These are phyloP conservation scores for Dothiorella sarmentorum DNA, from an alignment of 2,329 filamentous ascomycete genomes.

Conservation along the genomic window DNA sequence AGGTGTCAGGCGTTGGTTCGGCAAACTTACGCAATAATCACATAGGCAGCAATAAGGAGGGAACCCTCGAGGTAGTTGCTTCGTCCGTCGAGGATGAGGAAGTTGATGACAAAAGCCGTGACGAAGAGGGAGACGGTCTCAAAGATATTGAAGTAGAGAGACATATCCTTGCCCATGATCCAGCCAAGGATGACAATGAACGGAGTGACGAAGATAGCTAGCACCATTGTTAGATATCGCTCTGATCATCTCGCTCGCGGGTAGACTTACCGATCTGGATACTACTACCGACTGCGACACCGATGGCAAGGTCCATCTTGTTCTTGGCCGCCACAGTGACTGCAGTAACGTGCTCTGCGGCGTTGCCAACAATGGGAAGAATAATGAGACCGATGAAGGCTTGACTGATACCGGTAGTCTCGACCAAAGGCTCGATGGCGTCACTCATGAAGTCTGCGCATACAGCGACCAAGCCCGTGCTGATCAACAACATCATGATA, in stretches of 20 bases:
- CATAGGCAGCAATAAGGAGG: constrained; percentile 71
- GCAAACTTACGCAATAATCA: constrained; percentile 64
- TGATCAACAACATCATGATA: constrained; percentile 52
- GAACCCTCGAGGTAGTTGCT: constrained; percentile 80
- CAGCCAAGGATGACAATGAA: constrained; percentile 74
- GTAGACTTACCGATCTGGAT: constrained; percentile 61
- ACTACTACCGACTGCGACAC: constrained; percentile 73
- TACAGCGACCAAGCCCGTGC: constrained; percentile 57
- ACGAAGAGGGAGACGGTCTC: constrained; percentile 74
- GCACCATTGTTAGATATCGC: constrained; percentile 18
- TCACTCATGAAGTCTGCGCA: constrained; percentile 71
- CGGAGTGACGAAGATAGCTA: constrained; percentile 72
- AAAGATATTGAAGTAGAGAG: constrained; percentile 59
- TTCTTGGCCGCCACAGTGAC: constrained; percentile 78
- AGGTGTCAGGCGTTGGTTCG: too few relatives aligned
- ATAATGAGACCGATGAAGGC: constrained; percentile 79
- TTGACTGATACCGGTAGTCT: constrained; percentile 58
- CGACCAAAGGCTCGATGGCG: constrained; percentile 66
- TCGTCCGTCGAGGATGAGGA: constrained; percentile 77
- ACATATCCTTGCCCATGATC: constrained; percentile 71
- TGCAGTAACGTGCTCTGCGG: constrained; percentile 76
- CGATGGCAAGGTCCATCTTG: constrained; percentile 81
- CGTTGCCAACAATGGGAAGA: constrained; percentile 78
- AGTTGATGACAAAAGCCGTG: constrained; percentile 79
- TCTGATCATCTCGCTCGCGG: constrained; percentile 11